Evolutionary conservation across 1,284 basidiomycete species (phyloP).

Genomic region (Boletus semigastroideus): DNA sequence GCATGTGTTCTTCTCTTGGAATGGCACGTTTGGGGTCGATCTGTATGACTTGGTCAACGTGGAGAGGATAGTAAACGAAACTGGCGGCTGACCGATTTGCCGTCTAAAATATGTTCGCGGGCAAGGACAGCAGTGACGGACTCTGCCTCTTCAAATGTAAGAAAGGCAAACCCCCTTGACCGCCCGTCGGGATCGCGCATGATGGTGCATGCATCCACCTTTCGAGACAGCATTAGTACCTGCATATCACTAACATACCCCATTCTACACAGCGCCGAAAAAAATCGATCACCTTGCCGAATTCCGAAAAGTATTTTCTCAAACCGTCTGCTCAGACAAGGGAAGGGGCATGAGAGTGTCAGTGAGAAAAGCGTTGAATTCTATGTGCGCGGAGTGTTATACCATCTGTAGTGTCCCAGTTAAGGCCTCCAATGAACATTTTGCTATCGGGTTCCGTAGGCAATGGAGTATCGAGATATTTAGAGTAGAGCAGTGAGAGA

Average conservation of each 20-base stretch:
- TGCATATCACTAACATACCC: not conserved
- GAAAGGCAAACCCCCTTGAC: constrained; percentile 92
- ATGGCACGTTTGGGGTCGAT: constrained; percentile 96
- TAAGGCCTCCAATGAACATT: constrained; percentile 97
- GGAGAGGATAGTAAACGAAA: constrained; percentile 25
- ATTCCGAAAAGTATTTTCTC: constrained; percentile 70
- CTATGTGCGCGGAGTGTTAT: constrained; percentile 43
- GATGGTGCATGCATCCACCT: constrained; percentile 90
- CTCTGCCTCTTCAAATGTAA: constrained; percentile 86
- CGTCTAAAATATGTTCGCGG: constrained; percentile 85
- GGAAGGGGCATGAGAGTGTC: constrained; percentile 31
- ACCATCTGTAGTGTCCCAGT: constrained; percentile 99
- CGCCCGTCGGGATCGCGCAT: constrained; percentile 92
- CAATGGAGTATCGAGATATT: constrained; percentile 35
- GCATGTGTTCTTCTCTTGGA: constrained; percentile 81
- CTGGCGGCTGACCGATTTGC: constrained; percentile 70
- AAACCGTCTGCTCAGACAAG: constrained; percentile 55
- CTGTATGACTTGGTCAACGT: constrained; percentile 41
- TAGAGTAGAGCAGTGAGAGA: constrained; percentile 30
- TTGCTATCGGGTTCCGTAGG: constrained; percentile 67
- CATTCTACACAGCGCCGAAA: constrained; percentile 5
- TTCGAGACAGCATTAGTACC: constrained; percentile 24
- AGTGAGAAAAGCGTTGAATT: constrained; percentile 39
- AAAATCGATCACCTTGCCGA: constrained; percentile 58
- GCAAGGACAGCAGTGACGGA: constrained; percentile 83